These are phyloP conservation scores for Piromyces sp. DNA, from an alignment of 192 early-diverging fungal genomes.

Conservation along the genomic window DNA sequence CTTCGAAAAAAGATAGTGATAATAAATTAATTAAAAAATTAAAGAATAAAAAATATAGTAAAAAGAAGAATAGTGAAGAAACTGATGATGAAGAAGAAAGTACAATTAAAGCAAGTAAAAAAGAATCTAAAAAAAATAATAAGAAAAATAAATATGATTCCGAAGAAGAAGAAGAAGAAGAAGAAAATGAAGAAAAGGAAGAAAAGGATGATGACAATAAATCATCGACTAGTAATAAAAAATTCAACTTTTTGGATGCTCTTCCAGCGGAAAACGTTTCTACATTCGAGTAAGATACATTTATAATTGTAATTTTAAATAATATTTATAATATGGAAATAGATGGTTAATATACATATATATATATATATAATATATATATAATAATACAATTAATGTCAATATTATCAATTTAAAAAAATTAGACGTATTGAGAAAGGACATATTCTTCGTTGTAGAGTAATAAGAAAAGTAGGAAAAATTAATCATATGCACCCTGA, in stretches of 20 bases:
- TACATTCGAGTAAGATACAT: background rate
- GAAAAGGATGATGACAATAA: background rate
- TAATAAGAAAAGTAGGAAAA: background rate
- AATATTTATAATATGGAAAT: no score
- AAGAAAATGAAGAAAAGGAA: background rate
- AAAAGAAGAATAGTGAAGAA: background rate
- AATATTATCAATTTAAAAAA: no score
- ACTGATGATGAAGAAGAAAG: background rate
- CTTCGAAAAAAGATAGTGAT: background rate
- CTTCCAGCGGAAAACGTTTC: background rate
- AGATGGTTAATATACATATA: no score
- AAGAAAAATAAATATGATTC: background rate
- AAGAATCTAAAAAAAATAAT: background rate
- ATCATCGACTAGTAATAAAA: background rate
- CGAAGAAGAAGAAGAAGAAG: background rate
- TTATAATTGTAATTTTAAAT: no score
- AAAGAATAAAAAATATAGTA: background rate
- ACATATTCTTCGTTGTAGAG: background rate
- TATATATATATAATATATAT: no score
- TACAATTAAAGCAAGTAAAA: background rate
- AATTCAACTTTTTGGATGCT: background rate
- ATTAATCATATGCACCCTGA: constrained; percentile 16
- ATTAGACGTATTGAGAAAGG: background rate
- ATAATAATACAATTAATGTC: no score
- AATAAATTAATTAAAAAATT: background rate